Evolutionary conservation across 2,329 filamentous ascomycete species (phyloP).

Genomic region (Alternaria sp.): DNA sequence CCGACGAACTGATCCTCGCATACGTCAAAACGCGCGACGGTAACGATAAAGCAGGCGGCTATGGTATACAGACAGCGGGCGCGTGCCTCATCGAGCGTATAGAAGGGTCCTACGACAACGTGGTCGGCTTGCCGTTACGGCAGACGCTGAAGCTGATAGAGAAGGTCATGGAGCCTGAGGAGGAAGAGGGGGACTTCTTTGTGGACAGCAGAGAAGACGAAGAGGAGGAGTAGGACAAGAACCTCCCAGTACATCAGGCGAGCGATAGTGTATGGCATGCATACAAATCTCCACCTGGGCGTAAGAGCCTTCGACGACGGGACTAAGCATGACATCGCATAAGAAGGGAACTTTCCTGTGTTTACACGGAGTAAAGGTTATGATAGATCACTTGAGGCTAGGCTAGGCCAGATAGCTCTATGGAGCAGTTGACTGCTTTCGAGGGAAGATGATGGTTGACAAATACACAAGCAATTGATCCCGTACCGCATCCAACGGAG

Average conservation of each 20-base stretch:
- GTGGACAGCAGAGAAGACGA: slow-evolving; percentile 22
- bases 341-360: not conserved
- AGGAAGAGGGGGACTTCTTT: slow-evolving; percentile 42
- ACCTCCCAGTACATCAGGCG: not conserved
- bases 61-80: slow-evolving; percentile 89
- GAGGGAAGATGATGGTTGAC: not conserved
- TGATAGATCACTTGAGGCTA: not conserved
- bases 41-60: slow-evolving; percentile 94
- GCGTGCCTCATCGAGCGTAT: slow-evolving; percentile 87
- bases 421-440: not conserved
- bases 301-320: not conserved
- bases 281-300: not conserved
- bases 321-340: not conserved
- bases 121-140: slow-evolving; percentile 86
- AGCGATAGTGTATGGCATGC: not conserved
- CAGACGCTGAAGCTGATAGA: slow-evolving; percentile 82
- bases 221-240: not conserved
- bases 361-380: not conserved
- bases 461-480: not conserved
- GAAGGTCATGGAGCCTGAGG: slow-evolving; percentile 78
- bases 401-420: not conserved
- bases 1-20: slow-evolving; percentile 81
- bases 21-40: slow-evolving; percentile 89
- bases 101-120: slow-evolving; percentile 90
- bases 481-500: not conserved